Evolutionary conservation across 1,284 basidiomycete species (phyloP), one percentile per base, ranked within the genome.

Genomic region (Ustilago lituana): DNA sequence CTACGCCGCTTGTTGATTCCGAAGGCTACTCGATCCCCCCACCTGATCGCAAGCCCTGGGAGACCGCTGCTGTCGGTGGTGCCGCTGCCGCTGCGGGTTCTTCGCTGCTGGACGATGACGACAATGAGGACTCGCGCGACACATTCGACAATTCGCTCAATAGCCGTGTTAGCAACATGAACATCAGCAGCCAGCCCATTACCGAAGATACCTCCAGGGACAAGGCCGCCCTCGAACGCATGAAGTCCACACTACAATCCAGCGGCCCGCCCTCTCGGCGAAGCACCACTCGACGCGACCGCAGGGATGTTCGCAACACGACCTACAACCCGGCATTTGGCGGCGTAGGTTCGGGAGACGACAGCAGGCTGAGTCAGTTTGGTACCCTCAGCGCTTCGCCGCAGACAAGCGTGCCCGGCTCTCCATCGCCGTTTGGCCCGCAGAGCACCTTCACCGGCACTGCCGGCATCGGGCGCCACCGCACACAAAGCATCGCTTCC

Each of bases 21-120:
- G 85, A 86, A 45, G 86, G 86, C 6, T 87, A 83, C 82, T 84
- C 85, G 10, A 83, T 86, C 10, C 84, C 85, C 14, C 86, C 86
- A 1, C 78, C 83, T 1, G 85, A 85, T 64, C 78, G 84, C 43
- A 83, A 79, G 58, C 83, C 83, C 2, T 86, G 84, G 85, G 85
- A 79, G 73, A 49, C 58, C 1, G 41, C 53, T 7, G 56, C 36
- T 12, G 37, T 38, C 10, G 51, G 27, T 11, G 54, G 36, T 10
- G 50, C 38, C 9, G 35, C 33, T 17, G 27, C 55, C 15, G 45
- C 8, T 5, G 33, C 40, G 6, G 56, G 44, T 24, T 72, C 59
- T 14, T 76, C 77, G 39, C 39, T 82, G 31, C 72, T 83, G 65
- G 81, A 82, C 36, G 80, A 82, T 17, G 81, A 82, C 23, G 75